Percentiles rank a stretch among this genome's conserved stretches.
These are phyloP conservation scores for Lentinula sp. DNA, from an alignment of 768 basidiomycete genomes.

Conservation along the genomic window DNA sequence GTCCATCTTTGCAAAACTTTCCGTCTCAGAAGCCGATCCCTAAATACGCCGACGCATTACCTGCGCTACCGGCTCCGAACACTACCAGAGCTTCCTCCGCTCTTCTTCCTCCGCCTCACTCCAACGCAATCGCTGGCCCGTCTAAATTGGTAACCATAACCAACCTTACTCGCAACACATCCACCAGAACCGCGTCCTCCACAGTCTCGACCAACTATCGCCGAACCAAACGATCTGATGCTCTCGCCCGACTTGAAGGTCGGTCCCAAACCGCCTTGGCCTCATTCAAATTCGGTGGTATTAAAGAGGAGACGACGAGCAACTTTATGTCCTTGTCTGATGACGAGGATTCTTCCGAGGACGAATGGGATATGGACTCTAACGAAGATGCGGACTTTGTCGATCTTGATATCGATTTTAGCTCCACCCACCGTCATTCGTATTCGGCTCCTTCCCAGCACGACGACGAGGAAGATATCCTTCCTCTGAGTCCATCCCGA, in stretches of 20 bases:
- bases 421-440: neutral
- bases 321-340: slow-evolving; percentile 6
- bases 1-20: slow-evolving; percentile 47
- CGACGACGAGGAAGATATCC: slow-evolving; percentile 1
- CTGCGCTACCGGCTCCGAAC: neutral
- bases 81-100: neutral
- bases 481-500: neutral
- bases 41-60: neutral
- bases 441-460: neutral
- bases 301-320: neutral
- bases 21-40: slow-evolving; percentile 2
- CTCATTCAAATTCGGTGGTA: neutral
- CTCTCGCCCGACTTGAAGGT: slow-evolving; percentile 3
- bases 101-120: neutral
- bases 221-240: slow-evolving; percentile 4
- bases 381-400: slow-evolving; percentile 1
- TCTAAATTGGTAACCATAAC: neutral
- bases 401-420: slow-evolving; percentile 4
- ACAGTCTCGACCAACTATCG: slow-evolving; percentile 3
- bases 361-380: slow-evolving; percentile 1
- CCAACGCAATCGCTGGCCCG: neutral
- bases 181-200: neutral
- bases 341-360: slow-evolving; percentile 2
- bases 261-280: neutral
- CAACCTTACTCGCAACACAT: neutral